These are phyloP conservation scores for Cadophora luteo-olivacea DNA, from an alignment of 2,329 filamentous ascomycete genomes.

Conservation along the genomic window DNA sequence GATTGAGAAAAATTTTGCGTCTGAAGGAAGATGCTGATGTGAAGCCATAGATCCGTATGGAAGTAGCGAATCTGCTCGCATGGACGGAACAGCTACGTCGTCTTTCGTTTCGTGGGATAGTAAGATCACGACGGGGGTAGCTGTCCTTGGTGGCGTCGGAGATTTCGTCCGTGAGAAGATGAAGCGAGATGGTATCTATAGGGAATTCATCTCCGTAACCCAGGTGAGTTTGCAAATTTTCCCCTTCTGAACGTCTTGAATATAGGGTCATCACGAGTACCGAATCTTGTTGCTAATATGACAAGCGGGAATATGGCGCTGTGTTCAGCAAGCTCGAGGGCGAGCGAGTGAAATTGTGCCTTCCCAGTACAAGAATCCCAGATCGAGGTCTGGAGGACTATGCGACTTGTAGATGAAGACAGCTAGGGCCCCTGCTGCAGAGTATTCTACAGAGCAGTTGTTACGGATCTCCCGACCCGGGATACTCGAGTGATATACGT, in stretches of 20 bases:
- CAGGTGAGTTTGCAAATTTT: background rate
- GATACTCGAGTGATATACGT: too few relatives aligned
- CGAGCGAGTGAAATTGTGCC: background rate
- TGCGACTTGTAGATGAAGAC: background rate
- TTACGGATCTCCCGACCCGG: too few relatives aligned
- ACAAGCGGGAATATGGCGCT: background rate
- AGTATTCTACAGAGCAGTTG: too few relatives aligned
- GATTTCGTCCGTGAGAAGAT: background rate
- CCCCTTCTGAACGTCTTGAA: too few relatives aligned
- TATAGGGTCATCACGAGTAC: too few relatives aligned
- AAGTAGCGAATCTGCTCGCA: background rate
- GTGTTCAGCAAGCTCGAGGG: background rate
- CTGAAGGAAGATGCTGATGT: background rate
- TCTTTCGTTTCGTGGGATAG: background rate
- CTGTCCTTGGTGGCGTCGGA: background rate
- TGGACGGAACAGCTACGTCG: background rate
- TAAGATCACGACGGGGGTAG: background rate
- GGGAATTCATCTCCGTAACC: background rate
- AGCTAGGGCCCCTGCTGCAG: too few relatives aligned
- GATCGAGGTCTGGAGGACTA: background rate
- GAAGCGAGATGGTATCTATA: background rate
- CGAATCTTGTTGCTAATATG: too few relatives aligned
- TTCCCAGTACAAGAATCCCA: background rate
- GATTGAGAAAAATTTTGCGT: background rate
- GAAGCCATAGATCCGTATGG: background rate